Conservation (phyloP, 1,139 yeast genomes). For the Hemisphaericaspora xylanilytica region DNA sequence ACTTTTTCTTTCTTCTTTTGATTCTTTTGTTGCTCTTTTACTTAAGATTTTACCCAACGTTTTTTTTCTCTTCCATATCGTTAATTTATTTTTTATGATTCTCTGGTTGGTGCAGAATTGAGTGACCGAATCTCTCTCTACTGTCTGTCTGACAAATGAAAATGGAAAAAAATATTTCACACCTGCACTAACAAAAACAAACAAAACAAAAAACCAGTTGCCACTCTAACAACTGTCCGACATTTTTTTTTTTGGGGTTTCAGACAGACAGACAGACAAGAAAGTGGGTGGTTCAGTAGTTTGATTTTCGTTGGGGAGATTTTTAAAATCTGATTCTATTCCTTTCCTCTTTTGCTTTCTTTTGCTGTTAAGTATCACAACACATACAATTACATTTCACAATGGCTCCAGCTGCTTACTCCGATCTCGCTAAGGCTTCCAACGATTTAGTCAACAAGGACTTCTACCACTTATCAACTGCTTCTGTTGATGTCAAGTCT, state of each 20-base stretch:
- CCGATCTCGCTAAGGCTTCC: conserved; percentile 87
- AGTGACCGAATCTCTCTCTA: conserved; percentile 1
- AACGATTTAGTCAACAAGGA: conserved; percentile 88
- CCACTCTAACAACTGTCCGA: no score
- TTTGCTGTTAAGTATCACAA: no score
- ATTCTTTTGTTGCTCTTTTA: no score
- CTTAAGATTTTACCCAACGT: conserved; percentile 4
- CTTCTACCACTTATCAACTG: conserved; percentile 88
- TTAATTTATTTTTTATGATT: no score
- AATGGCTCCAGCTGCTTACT: conserved; percentile 70
- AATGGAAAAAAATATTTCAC: neutral
- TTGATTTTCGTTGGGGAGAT: no score
- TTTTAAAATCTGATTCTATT: neutral
- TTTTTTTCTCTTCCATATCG: no score
- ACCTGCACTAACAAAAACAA: no score
- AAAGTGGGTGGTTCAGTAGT: no score
- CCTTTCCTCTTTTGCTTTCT: neutral
- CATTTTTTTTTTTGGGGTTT: no score
- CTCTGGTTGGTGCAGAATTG: conserved; percentile 3
- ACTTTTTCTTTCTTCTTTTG: neutral
- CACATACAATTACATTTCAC: conserved; percentile 11
- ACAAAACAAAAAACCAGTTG: neutral
- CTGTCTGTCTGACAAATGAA: neutral
- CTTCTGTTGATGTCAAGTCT: conserved; percentile 86
- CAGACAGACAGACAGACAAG: no score